Evolutionary conservation across 1,284 basidiomycete genomes (phyloP).

Genomic region (Pseudomicrostroma phylloplanum): DNA sequence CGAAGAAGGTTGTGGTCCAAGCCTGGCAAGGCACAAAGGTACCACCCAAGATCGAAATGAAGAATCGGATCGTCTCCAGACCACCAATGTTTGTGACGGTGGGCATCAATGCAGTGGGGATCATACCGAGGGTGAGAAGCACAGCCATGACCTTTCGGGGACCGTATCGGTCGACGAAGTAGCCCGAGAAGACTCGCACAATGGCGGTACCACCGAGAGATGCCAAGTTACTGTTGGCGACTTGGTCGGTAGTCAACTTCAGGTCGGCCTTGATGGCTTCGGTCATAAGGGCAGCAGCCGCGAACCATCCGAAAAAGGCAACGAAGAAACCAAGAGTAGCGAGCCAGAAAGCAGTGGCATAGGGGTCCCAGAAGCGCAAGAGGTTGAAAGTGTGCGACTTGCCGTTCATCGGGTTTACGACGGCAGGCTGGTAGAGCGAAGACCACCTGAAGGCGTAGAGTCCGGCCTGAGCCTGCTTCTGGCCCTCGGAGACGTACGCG

Average conservation of each 20-base stretch:
- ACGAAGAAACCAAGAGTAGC: slow-evolving; percentile 57
- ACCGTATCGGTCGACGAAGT: slow-evolving; percentile 57
- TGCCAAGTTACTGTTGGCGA: slow-evolving; percentile 61
- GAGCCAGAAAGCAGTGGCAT: slow-evolving; percentile 54
- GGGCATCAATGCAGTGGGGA: slow-evolving; percentile 63
- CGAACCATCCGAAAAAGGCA: slow-evolving; percentile 62
- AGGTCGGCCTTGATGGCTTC: slow-evolving; percentile 62
- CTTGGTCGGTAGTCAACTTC: slow-evolving; percentile 55
- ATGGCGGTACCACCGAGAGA: slow-evolving; percentile 57
- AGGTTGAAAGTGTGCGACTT: slow-evolving; percentile 60
- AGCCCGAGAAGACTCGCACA: slow-evolving; percentile 59
- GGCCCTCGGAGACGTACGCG: slow-evolving; percentile 35
- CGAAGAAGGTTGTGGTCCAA: slow-evolving; percentile 62
- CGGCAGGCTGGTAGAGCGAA: slow-evolving; percentile 43
- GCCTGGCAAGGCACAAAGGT: slow-evolving; percentile 60
- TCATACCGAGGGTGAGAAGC: slow-evolving; percentile 60
- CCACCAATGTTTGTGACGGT: slow-evolving; percentile 55
- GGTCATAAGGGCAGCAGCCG: slow-evolving; percentile 61
- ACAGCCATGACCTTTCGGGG: slow-evolving; percentile 62
- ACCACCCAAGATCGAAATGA: slow-evolving; percentile 59
- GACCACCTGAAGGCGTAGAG: slow-evolving; percentile 36
- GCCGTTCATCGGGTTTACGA: slow-evolving; percentile 58
- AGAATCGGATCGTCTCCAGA: slow-evolving; percentile 58
- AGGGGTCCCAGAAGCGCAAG: slow-evolving; percentile 58
- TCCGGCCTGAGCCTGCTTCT: slow-evolving; percentile 17